Base-by-base conservation (phyloP, 23 red algal genomes). In the Gracilaria domingensis region DNA sequence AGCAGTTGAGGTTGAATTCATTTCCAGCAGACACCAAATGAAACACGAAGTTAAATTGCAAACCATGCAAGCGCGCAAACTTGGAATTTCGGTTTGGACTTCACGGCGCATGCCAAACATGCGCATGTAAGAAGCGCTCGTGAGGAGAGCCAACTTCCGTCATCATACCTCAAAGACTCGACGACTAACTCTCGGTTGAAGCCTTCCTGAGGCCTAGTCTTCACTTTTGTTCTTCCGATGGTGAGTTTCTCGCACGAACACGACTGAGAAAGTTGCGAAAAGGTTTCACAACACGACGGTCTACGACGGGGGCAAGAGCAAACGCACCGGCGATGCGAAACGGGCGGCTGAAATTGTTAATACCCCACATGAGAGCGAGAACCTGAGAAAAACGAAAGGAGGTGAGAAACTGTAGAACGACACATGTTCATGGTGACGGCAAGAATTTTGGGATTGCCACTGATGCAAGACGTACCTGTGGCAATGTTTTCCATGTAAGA, bases 271-370 rank as follows among this genome's bases (percentile, higher is more conserved):
- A 73, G n/a, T 35, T 30, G 6, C 61, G 54, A 17, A 91, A 21
- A 16, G 93, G 97, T 80, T 96, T 89, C 6, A 98, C 97, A 17
- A 98, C 24, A n/a, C 84, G 75, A 35, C 81, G 81, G 38, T 99
- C 97, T 54, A 99, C 93, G 1, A 83, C 32, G 3, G 97, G 97
- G 0, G 94, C 94, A 38, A 99, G 82, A 11, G 93, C 79, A 56
- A 96, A 34, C 2, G 97, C 93, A 4, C 93, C 97, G 29, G 97
- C 97, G 20, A 99, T 85, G 38, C 97, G 89, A 90, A 99, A 96
- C 20, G 97, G 97, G 21, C 97, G 79, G 45, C 87, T 93, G 33
- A 99, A 90, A 58, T 99, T 99, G 84, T 99, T 99, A 34, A 96
- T 82, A n/a, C 87, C 83, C 94, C 95, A 98, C 97, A 98, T 98